Evolutionary conservation across 805 yeast genomes (phyloP), one percentile per base, ranked within the genome.

Genomic region (Ogataea dorogensis): DNA sequence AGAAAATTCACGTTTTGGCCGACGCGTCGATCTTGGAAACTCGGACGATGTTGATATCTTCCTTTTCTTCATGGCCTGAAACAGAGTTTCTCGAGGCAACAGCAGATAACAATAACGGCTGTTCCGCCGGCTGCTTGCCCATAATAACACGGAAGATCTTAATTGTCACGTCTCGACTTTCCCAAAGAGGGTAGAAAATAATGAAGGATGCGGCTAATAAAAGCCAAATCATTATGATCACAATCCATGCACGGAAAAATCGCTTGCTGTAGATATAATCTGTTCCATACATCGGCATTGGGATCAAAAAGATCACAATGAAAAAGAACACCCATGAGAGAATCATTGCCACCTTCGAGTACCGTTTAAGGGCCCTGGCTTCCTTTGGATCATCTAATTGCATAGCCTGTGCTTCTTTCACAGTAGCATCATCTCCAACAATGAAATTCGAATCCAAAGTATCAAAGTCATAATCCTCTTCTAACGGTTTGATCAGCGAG

Each of bases 391-490:
- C 44, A 7, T 37, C 39, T 7, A 29, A 14, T 18, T 49, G 47
- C 56, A 59, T 59, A 11, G 45, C 54, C 21, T 49, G 42, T 8
- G 51, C 50, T 35, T 61, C 65, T 31, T 55, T 48, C 7, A 38
- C 51, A 19, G 62, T 59, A 21, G 63, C 64, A 40, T 62, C 67
- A 37, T 61, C 66, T 15, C 62, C 66, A 26, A 44, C 54, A 17
- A 44, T 30, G 36, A 57, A 58, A 33, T 54, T 41, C 3, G 48
- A 40, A 38, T 52, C 56, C 32, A 58, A 47, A 4, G 42, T 35
- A 13, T 42, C 31, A 42, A 58, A 58, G 33, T 60, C 61, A 36
- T 50, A 61, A 24, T 50, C 50, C 20, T 50, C 49, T 7, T 47
- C 42, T 42, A 46, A 44, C 9, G 58, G 58, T 29, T 50, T 51